These are phyloP conservation scores for Fusarium sterilihyphosum DNA, from an alignment of 2,329 filamentous ascomycete genomes.

Conservation along the genomic window DNA sequence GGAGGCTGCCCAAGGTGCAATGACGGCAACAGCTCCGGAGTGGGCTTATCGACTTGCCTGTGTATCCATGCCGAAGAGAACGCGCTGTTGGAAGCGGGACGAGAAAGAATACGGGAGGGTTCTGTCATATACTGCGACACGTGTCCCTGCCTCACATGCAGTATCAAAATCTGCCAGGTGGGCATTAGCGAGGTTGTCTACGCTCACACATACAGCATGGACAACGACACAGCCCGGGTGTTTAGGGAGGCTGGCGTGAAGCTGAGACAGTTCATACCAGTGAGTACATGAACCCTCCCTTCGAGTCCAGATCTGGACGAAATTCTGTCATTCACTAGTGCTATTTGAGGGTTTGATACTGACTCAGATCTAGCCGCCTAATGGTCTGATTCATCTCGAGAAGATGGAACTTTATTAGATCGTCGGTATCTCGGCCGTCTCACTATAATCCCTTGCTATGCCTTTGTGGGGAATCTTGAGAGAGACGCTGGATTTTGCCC, in stretches of 20 bases:
- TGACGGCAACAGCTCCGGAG: conserved; percentile 73
- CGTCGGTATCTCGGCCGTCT: conserved; percentile 11
- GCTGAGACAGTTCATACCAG: conserved; percentile 87
- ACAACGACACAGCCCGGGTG: conserved; percentile 82
- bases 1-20: conserved; percentile 94
- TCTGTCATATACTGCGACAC: conserved; percentile 93
- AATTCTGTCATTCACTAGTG: conserved; percentile 1
- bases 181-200: conserved; percentile 97
- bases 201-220: conserved; percentile 94
- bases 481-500: conserved; percentile 7
- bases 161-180: conserved; percentile 97
- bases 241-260: conserved; percentile 85
- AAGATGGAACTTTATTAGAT: conserved; percentile 55
- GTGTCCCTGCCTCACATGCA: conserved; percentile 96
- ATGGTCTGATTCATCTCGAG: conserved; percentile 71
- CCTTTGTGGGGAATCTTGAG: conserved; percentile 24
- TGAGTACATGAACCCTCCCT: conserved; percentile 56
- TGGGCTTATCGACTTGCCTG: conserved; percentile 84
- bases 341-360: conserved; percentile 24
- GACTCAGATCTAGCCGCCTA: conserved; percentile 62
- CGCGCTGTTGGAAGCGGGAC: conserved; percentile 90
- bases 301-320: conserved; percentile 11
- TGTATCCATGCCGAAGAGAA: conserved; percentile 99
- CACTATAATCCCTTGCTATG: conserved; percentile 9
- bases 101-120: conserved; percentile 86